Evolutionary conservation across 2,329 filamentous ascomycete genomes (phyloP).

Genomic region (Fusarium nanum): DNA sequence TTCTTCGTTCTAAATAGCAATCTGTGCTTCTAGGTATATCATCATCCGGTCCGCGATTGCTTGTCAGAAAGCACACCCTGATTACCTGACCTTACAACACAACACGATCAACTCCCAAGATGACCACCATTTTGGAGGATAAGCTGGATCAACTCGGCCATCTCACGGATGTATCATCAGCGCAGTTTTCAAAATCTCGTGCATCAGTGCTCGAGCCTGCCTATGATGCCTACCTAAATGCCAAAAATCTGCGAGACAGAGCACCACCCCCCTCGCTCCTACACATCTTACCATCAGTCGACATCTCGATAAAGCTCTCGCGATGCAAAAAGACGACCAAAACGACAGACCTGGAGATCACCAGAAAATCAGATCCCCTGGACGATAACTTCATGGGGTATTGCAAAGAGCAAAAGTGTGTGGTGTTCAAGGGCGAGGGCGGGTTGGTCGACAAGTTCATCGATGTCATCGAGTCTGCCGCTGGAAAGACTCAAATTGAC

Average conservation of each 20-base stretch:
- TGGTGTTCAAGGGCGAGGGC: conserved; percentile 41
- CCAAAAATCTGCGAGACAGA: conserved; percentile 1
- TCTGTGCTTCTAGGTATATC: neutral
- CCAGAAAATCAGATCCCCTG: conserved; percentile 20
- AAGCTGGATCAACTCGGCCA: conserved; percentile 1
- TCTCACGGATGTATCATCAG: neutral
- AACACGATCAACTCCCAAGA: neutral
- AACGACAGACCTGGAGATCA: conserved; percentile 22
- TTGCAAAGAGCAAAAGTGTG: conserved; percentile 25
- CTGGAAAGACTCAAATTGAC: conserved; percentile 5
- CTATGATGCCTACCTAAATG: conserved; percentile 30
- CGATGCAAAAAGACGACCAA: conserved; percentile 15
- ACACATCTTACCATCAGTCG: conserved; percentile 23
- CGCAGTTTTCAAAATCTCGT: neutral
- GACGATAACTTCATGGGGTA: conserved; percentile 45
- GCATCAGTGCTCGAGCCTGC: conserved; percentile 24
- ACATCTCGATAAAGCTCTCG: conserved; percentile 23
- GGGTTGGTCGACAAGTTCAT: conserved; percentile 37
- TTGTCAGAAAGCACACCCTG: neutral
- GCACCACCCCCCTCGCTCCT: conserved; percentile 12
- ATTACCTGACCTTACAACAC: too few relatives aligned
- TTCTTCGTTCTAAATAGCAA: rapidly evolving
- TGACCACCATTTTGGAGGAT: conserved; percentile 14
- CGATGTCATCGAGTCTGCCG: conserved; percentile 24
- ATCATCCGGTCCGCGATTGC: neutral